Evolutionary conservation across 208 protist genomes (phyloP).

Genomic region (Acanthamoeba sp.): DNA sequence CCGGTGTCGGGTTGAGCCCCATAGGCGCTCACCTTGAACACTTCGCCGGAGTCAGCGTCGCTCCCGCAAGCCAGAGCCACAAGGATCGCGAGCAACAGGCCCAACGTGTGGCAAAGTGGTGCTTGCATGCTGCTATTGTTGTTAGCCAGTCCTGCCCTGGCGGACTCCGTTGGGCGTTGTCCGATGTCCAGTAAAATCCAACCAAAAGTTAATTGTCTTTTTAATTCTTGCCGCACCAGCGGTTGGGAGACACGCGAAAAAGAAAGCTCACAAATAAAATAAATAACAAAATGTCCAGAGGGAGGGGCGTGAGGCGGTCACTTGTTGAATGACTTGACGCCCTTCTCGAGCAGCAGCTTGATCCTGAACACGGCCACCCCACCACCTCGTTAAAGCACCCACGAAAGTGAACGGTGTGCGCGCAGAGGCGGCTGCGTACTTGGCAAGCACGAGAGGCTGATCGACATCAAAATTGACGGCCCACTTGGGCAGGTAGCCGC

Average conservation of each 20-base stretch:
- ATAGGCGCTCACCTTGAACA: conserved; percentile 5
- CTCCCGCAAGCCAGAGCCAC: no score
- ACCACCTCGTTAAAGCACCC: neutral
- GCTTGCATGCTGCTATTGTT: no score
- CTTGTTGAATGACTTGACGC: conserved; percentile 58
- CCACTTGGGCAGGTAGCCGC: conserved; percentile 59
- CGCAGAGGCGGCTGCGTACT: neutral
- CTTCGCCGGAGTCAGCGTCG: no score
- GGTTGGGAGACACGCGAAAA: no score
- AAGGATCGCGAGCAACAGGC: no score
- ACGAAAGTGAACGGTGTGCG: neutral
- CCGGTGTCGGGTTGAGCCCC: neutral
- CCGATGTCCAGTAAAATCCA: no score
- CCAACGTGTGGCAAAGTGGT: no score
- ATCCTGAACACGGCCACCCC: no score
- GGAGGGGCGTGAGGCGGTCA: neutral
- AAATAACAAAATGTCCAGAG: neutral
- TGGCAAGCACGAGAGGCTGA: conserved; percentile 53
- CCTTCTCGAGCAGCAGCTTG: conserved; percentile 63
- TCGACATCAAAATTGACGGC: conserved; percentile 60
- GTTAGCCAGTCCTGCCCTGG: no score
- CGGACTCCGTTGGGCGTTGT: no score
- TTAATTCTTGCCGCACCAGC: no score
- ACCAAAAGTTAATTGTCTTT: no score
- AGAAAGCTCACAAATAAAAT: neutral